Evolutionary conservation across 495 filamentous ascomycete species (phyloP), one percentile per base, ranked within the genome.

Genomic region (Aspergillus incahuasiensis): DNA sequence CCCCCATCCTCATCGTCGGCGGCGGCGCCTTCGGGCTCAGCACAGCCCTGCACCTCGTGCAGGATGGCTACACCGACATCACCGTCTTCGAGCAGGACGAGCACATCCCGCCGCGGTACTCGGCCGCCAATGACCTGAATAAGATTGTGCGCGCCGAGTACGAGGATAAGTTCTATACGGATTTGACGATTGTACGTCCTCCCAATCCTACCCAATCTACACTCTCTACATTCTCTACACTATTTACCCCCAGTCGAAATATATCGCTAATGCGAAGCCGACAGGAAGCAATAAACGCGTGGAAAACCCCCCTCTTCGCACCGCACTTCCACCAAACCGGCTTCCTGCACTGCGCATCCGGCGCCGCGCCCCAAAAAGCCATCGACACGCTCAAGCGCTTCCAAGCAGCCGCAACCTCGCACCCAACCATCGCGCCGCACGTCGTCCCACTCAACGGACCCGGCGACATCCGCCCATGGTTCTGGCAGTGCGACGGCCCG

Each of bases 61-160:
- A 69, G 8, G 58, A 70, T 8, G 77, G 73, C 20, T 76, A 79
- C 51, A 69, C 46, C 43, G 55, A 74, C 52, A 69, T 82, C 48
- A 68, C 66, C 2, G 64, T 81, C 21, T 71, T 78, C 19, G 78
- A 81, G 34, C 66, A 70, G 34, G 75, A 67, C 24, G 55, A 63
- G 1, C 63, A 70, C 9, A 69, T 78, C 19, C 76, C 76, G 16
- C 63, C 72, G 4, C 54, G 63, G 3, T 72, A 60, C 41, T 79
- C 76, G 0, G 79, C 79, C 7, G 77, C 70, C 24, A 73, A 75
- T 54, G 78, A 83, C 57, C 55, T 80, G 25, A 83, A 81, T 60
- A 82, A 83, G 67, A 81, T 82, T 45, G 62, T 82, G 19, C 72
- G 80, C 6, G 76, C 75, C 11, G 78, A 82, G 48, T 82, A 83